Evolutionary conservation across 1,284 basidiomycete species (phyloP).

Genomic region (Leccinum pachyderme): DNA sequence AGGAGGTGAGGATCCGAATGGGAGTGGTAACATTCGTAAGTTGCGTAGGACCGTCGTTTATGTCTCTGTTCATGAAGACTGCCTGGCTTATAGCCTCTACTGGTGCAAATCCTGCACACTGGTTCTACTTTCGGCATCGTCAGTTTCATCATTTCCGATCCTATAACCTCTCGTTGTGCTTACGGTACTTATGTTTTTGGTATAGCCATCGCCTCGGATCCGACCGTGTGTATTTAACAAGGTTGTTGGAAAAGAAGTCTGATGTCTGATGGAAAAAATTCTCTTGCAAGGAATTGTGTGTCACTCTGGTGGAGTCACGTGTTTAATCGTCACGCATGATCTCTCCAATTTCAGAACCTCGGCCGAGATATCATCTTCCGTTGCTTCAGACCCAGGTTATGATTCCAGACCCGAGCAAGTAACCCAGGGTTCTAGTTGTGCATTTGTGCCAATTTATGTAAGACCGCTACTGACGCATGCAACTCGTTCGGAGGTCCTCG

Average conservation of each 20-base stretch:
- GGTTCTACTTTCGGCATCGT: slow-evolving; percentile 45
- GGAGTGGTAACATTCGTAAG: slow-evolving; percentile 43
- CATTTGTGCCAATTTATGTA: neutral
- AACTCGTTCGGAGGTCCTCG: neutral
- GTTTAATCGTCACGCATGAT: neutral
- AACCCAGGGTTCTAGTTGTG: neutral
- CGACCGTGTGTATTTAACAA: slow-evolving; percentile 31
- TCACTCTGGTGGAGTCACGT: neutral
- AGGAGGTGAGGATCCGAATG: slow-evolving; percentile 40
- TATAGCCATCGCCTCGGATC: slow-evolving; percentile 32
- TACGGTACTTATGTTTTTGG: neutral
- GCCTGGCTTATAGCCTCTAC: slow-evolving; percentile 33
- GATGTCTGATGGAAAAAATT: slow-evolving; percentile 4
- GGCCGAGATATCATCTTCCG: neutral
- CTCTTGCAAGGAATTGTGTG: neutral
- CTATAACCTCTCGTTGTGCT: slow-evolving; percentile 3
- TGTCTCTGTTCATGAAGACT: neutral
- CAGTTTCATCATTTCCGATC: slow-evolving; percentile 7
- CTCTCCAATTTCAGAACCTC: neutral
- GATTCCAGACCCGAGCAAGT: neutral
- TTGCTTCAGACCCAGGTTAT: neutral
- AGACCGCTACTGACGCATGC: neutral
- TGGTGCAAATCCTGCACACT: slow-evolving; percentile 42
- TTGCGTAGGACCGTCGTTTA: neutral
- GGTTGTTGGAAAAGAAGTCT: slow-evolving; percentile 2